Evolutionary conservation across 1,284 basidiomycete species (phyloP), one percentile per base, ranked within the genome.

Genomic region (Microbotryum intermedium): DNA sequence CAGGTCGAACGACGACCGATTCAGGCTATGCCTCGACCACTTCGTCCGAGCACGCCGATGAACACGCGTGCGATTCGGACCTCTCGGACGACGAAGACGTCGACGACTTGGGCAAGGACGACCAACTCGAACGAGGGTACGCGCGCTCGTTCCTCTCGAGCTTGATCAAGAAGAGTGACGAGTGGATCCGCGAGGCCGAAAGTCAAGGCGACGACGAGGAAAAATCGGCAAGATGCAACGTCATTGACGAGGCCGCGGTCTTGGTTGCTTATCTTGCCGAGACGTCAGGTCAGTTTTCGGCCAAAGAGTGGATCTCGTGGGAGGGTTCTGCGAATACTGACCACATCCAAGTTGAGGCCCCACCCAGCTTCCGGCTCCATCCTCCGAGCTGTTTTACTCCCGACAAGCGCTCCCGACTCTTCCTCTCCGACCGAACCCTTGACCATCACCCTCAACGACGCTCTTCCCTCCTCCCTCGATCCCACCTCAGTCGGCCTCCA

Each of bases 401-500:
- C 65, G 11, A 67, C 65, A 9, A 63, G 58, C 51, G 48, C 46
- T 5, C 61, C 60, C 16, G 55, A 60, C n/a, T 34, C 60, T 6
- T n/a, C 49, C 10, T 50, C 49, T 6, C 64, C 60, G 9, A 58
- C 55, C 30, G 66, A 67, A 23, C 60, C 61, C 8, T 55, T 61
- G 26, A 55, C 58, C 16, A 76, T 90, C 18, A 75, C 79, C 44
- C 71, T 93, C 43, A 83, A 80, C 58, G 90, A 93, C 71, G 81
- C 84, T 3, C 83, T 88, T 0, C 77, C 91, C 50, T 81, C 84
- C 42, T 84, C 86, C 57, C 75, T 78, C n/a, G 86, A 91, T 70
- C 86, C 85, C 67, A 77, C 80, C 5, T 84, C 82, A 55, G 85
- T 92, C 21, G 91, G 90, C 7, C 85, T 89, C 21, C 90, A 93